Conservation (phyloP, 2,329 filamentous ascomycete species). For the Aureobasidium sp. region DNA sequence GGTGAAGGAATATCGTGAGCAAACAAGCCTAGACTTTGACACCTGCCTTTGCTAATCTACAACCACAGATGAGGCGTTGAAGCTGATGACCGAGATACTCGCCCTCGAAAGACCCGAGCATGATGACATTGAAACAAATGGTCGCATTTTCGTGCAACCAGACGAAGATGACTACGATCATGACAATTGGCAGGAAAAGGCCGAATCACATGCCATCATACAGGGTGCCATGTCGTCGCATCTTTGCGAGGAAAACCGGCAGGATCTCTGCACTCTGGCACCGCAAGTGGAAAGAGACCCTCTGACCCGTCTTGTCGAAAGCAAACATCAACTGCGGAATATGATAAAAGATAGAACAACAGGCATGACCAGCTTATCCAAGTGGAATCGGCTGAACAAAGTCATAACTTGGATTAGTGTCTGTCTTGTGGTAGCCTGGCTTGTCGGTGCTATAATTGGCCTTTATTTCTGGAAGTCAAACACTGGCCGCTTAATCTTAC, state of each 20-base stretch:
- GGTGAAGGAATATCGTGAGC: conserved; percentile 15
- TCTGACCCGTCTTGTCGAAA: neutral
- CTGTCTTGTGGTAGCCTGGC: neutral
- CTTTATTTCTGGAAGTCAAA: neutral
- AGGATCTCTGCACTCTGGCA: conserved; percentile 8
- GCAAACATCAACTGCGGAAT: neutral
- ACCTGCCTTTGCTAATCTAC: neutral
- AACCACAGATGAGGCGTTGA: conserved; percentile 4
- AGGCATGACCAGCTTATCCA: neutral
- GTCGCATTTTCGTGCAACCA: neutral
- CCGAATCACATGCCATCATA: neutral
- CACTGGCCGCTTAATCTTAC: neutral
- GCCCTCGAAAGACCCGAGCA: neutral
- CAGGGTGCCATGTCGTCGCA: neutral
- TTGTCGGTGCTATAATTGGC: conserved; percentile 1
- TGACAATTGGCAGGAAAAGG: neutral
- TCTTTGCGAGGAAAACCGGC: neutral
- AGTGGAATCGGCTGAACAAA: neutral
- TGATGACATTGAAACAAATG: conserved; percentile 2
- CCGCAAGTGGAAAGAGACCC: conserved; percentile 3
- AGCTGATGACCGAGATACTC: conserved; percentile 3
- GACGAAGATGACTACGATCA: neutral
- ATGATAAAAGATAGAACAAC: neutral
- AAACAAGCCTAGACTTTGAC: neutral
- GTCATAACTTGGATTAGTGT: conserved; percentile 2